Evolutionary conservation across 805 yeast genomes (phyloP).

Genomic region (Scheffersomyces amazonensis): DNA sequence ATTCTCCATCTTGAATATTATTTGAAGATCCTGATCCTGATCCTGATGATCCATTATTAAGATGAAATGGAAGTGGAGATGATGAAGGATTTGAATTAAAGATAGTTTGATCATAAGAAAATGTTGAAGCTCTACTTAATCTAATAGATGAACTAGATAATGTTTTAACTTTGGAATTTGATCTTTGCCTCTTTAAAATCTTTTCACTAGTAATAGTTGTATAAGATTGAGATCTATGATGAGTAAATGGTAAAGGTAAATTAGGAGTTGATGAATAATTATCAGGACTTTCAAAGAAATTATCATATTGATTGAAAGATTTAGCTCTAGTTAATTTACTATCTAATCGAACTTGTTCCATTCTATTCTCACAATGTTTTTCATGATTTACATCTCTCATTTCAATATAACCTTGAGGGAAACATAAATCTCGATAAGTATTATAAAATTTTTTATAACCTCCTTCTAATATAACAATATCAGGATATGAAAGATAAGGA

Average conservation of each 20-base stretch:
- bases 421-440: conserved; percentile 54
- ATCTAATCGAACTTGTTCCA: conserved; percentile 42
- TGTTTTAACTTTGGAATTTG: conserved; percentile 9
- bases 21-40: conserved; percentile 1
- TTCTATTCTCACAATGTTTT: conserved; percentile 43
- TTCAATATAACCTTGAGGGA: conserved; percentile 76
- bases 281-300: conserved; percentile 1
- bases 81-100: conserved; percentile 10
- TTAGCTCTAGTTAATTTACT: conserved; percentile 40
- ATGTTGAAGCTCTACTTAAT: conserved; percentile 24
- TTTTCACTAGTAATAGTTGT: conserved; percentile 29
- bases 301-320: conserved; percentile 24
- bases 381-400: conserved; percentile 57
- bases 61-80: conserved; percentile 5
- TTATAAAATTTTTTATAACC: conserved; percentile 84
- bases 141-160: conserved; percentile 7
- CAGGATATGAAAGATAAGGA: conserved; percentile 84
- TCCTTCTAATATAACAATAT: conserved; percentile 83
- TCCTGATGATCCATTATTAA: too few relatives aligned
- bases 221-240: conserved; percentile 25
- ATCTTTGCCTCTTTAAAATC: conserved; percentile 30
- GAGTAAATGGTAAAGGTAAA: conserved; percentile 9
- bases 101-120: conserved; percentile 19
- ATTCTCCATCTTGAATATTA: conserved; percentile 5
- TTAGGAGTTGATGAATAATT: background rate